A percentile compares a stretch with the other conserved stretches of the same genome.
Evolutionary conservation across 208 protist genomes (phyloP).

Genomic region (Endotrypanum monterogeii): DNA sequence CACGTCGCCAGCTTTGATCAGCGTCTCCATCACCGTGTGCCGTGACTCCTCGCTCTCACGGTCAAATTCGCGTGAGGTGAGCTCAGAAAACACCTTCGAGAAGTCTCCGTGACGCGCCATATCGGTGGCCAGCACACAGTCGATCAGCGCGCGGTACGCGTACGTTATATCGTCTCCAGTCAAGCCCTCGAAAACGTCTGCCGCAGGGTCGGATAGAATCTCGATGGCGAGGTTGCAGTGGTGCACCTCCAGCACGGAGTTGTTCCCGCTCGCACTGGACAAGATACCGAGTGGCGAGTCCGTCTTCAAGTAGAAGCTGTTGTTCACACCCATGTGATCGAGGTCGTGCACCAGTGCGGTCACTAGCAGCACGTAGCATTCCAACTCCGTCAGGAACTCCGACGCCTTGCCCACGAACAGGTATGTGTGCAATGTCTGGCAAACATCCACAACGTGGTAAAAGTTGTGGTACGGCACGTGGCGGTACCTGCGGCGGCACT

Average conservation of each 20-base stretch:
- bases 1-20: no score
- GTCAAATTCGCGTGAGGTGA: no score
- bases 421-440: conserved; percentile 80
- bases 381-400: conserved; percentile 69
- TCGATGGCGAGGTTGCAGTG: conserved; percentile 89
- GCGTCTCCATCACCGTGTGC: conserved; percentile 6
- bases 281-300: conserved; percentile 86
- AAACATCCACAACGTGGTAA: conserved; percentile 85
- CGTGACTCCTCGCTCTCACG: conserved; percentile 27
- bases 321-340: conserved; percentile 92
- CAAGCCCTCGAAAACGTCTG: conserved; percentile 75
- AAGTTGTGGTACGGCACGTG: conserved; percentile 90
- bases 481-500: conserved; percentile 82
- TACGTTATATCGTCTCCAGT: conserved; percentile 35
- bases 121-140: conserved; percentile 87
- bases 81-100: no score
- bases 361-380: conserved; percentile 81
- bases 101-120: conserved; percentile 83
- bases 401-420: conserved; percentile 48
- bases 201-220: conserved; percentile 75
- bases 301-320: conserved; percentile 90
- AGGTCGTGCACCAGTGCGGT: conserved; percentile 84
- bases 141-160: conserved; percentile 75
- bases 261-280: conserved; percentile 81
- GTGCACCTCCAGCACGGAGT: conserved; percentile 85